phyloP scores from a whole-genome alignment of 345 rosid genomes.

The Salix koriyanagi region DNA sequence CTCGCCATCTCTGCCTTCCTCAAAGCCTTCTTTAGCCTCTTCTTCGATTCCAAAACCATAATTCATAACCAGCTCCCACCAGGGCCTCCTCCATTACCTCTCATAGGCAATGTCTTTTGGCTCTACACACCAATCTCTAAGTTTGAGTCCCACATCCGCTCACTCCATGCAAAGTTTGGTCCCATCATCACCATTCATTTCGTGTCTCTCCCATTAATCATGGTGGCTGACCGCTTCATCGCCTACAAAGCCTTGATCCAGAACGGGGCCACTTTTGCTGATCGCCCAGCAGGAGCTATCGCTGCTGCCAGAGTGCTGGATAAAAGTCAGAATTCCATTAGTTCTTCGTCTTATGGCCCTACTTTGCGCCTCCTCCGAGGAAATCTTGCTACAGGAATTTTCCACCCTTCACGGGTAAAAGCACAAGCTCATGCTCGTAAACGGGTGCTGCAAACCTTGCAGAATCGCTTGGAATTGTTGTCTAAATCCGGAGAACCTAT shows the following conservation, averaged over 20 bases:
- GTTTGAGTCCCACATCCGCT: not conserved
- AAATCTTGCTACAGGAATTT: not conserved
- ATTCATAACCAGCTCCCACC: not conserved
- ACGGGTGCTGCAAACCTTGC: not conserved
- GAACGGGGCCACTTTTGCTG: not conserved
- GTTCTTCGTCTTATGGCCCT: not conserved
- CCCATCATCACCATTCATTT: not conserved
- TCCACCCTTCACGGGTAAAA: conserved; percentile 4
- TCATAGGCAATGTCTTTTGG: not conserved
- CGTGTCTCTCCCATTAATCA: not conserved
- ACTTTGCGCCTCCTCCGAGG: conserved; percentile 2
- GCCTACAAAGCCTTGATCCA: not conserved
- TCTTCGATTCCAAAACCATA: not conserved
- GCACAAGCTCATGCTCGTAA: not conserved
- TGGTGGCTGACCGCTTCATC: not conserved
- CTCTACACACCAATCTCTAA: not conserved
- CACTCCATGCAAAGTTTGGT: not conserved
- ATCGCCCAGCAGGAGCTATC: not conserved
- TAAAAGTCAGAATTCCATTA: not conserved
- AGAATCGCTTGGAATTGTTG: not conserved
- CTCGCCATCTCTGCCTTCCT: not conserved
- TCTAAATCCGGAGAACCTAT: not conserved
- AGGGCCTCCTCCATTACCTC: not conserved
- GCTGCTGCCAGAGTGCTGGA: not conserved
- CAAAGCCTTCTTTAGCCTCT: not conserved